Base-by-base conservation (phyloP, 75 land plant genomes). In the Cupressus sempervirens region DNA sequence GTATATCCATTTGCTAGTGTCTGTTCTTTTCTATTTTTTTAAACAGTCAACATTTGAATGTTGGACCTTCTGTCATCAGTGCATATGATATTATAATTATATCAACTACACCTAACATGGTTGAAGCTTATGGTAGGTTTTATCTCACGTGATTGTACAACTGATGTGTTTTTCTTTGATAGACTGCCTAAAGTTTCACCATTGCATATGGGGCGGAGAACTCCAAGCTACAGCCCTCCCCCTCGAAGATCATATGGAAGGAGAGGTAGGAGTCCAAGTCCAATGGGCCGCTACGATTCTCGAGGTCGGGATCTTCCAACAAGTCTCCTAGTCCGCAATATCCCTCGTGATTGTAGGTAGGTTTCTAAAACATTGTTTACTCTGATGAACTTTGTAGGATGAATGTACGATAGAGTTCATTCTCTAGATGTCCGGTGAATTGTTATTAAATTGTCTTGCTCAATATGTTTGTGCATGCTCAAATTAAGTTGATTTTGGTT, bases 281-380 rank as follows among this genome's bases (percentile, higher is more conserved):
- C 93, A 14, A 82, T 91, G 40, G 92, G 88, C 30, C 90, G 92
- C 1, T 86, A 89, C 50, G 87, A 91, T 34, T 86, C 86, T 20
- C 87, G 94, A 34, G 88, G 91, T 23, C 83, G 89, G 87, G 96
- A 95, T 74, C 84, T 72, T 65, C 98, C 94, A 2, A 96, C 96
- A 15, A 96, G 96, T 87, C 94, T 95, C 56, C 80, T 96, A 11
- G 98, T 96, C 84, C 93, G 98, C 30, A 96, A 96, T 86, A 90
- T 96, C 68, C 91, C 92, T 30, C 96, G 81, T 84, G 94, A 92
- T 85, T 94, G 94, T 85, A 84, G 96, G 98, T 92, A 67, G 12
- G 85, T 86, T 36, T 68, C 84, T 26, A 23, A 12, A 26, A 45
- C 48, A 40, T 72, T 32, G 15, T 72, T 30, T 12, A 32, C 35